Evolutionary conservation across 164 flowering plant genomes (phyloP).

Genomic region (Vitis labrusca): DNA sequence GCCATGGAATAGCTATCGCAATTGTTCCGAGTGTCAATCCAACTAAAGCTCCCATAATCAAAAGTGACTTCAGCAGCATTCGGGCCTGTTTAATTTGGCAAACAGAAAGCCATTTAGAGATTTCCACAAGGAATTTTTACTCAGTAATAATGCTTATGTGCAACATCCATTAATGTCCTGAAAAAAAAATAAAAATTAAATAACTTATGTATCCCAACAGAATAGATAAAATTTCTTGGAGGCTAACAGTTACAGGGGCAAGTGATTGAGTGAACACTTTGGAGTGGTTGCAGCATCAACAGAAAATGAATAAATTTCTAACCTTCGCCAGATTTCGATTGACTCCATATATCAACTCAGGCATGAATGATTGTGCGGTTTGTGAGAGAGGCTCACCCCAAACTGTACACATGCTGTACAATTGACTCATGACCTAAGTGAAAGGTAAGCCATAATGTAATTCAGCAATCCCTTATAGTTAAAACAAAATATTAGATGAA

Average conservation of each 20-base stretch:
- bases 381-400: constrained; percentile 97
- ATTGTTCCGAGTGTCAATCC: constrained; percentile 61
- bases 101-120: background rate
- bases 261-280: too few species aligned
- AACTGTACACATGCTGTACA: constrained; percentile 67
- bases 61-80: constrained; percentile 71
- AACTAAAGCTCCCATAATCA: constrained; percentile 68
- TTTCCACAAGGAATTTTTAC: background rate
- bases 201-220: background rate
- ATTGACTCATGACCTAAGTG: constrained; percentile 80
- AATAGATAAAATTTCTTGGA: too few species aligned
- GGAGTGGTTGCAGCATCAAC: background rate
- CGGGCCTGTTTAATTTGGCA: constrained; percentile 57
- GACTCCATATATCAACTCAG: constrained; percentile 80
- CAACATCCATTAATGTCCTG: too few species aligned
- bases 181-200: background rate
- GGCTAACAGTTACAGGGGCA: too few species aligned
- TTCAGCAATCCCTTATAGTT: background rate
- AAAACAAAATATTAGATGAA: background rate
- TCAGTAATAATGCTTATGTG: too few species aligned
- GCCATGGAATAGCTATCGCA: constrained; percentile 75
- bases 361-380: constrained; percentile 99
- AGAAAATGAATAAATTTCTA: background rate
- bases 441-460: background rate
- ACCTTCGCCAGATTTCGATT: constrained; percentile 76